A percentile compares a stretch with the other conserved stretches of the same genome.
These are phyloP conservation scores for Lipomyces starkeyi DNA, from an alignment of 805 yeast genomes.

Conservation along the genomic window DNA sequence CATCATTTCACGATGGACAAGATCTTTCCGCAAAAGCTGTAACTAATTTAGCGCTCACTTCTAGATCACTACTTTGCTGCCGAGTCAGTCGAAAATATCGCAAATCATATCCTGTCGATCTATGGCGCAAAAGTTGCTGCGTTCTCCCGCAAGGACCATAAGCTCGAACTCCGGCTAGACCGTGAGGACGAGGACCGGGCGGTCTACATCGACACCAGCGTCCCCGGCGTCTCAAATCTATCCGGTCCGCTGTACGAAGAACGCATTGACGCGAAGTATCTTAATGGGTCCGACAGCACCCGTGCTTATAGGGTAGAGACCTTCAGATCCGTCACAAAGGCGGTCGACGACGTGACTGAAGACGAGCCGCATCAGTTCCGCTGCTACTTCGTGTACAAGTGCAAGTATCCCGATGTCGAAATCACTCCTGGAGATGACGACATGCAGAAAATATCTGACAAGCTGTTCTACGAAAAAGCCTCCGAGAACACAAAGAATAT, in stretches of 20 bases:
- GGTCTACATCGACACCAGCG: slow-evolving; percentile 81
- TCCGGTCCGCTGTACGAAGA: slow-evolving; percentile 42
- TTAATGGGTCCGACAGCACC: slow-evolving; percentile 50
- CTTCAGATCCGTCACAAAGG: slow-evolving; percentile 63
- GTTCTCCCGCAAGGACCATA: slow-evolving; percentile 63
- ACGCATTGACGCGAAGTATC: slow-evolving; percentile 79
- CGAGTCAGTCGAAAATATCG: slow-evolving; percentile 80
- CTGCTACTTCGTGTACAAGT: slow-evolving; percentile 85
- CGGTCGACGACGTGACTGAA: slow-evolving; percentile 54
- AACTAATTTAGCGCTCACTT: neutral
- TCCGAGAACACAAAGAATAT: slow-evolving; percentile 78
- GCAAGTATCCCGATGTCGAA: slow-evolving; percentile 53
- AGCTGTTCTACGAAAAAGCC: slow-evolving; percentile 75
- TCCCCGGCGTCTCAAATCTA: slow-evolving; percentile 52
- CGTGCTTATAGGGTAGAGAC: slow-evolving; percentile 74
- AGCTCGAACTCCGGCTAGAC: slow-evolving; percentile 75
- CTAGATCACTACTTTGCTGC: slow-evolving; percentile 80
- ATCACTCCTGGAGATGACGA: slow-evolving; percentile 53
- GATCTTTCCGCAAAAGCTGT: neutral
- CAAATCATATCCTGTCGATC: slow-evolving; percentile 81
- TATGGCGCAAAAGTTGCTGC: slow-evolving; percentile 95
- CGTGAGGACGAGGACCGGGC: slow-evolving; percentile 86
- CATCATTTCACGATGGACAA: neutral
- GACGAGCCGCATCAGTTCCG: slow-evolving; percentile 56
- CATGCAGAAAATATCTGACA: slow-evolving; percentile 75